phyloP scores from a whole-genome alignment of 1,139 yeast species.

The Candida albicans region DNA sequence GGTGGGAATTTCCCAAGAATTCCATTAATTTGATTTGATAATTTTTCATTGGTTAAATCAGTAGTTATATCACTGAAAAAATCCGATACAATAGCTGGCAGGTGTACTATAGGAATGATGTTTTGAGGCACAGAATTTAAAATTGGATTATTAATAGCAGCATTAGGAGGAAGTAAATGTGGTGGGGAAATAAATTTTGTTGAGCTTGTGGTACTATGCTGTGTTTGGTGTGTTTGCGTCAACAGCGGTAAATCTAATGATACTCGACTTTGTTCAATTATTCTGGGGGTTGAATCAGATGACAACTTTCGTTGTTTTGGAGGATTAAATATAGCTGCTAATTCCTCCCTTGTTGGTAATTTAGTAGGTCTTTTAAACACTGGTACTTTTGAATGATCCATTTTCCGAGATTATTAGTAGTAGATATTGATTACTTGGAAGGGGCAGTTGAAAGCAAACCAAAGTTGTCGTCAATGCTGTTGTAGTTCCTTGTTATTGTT shows the following conservation, averaged over 20 bases:
- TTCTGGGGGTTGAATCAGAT: slow-evolving; percentile 11
- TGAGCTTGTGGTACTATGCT: slow-evolving; percentile 2
- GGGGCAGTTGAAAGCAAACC: too few relatives aligned
- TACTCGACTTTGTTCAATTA: slow-evolving; percentile 1
- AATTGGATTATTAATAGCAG: slow-evolving; percentile 6
- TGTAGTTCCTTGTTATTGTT: too few relatives aligned
- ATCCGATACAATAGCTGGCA: slow-evolving; percentile 31
- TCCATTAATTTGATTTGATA: slow-evolving; percentile 24
- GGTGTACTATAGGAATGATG: slow-evolving; percentile 38
- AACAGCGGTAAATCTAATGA: slow-evolving; percentile 3
- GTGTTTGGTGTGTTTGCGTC: neutral
- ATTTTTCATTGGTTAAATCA: slow-evolving; percentile 18
- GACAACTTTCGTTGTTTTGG: slow-evolving; percentile 14
- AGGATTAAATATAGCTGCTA: slow-evolving; percentile 14
- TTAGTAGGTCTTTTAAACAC: slow-evolving; percentile 14
- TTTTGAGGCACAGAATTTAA: slow-evolving; percentile 38
- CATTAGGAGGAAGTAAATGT: slow-evolving; percentile 1
- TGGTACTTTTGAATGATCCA: slow-evolving; percentile 14
- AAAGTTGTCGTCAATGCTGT: too few relatives aligned
- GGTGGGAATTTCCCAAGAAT: slow-evolving; percentile 41
- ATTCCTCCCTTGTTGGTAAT: slow-evolving; percentile 15
- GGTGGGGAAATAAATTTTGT: slow-evolving; percentile 10
- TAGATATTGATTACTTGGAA: neutral
- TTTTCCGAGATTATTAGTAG: slow-evolving; percentile 1
- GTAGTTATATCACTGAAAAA: slow-evolving; percentile 38